phyloP scores from a whole-genome alignment of 441 rosid species.

The Pelargonium fulgidum region DNA sequence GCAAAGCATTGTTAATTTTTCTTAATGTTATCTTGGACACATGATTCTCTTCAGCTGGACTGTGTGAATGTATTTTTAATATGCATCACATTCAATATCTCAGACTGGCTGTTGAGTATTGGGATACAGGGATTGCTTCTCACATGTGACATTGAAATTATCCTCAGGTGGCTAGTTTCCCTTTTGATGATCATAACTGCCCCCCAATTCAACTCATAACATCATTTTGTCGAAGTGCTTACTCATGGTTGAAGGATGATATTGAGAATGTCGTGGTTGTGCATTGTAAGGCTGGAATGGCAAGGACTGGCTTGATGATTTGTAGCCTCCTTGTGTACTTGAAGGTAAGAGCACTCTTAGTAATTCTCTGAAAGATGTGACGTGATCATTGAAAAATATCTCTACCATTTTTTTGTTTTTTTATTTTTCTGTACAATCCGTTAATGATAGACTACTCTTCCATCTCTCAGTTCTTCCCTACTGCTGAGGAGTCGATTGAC shows the following conservation, averaged over 20 bases:
- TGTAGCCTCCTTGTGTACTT: constrained; percentile 85
- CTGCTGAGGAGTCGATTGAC: constrained; percentile 95
- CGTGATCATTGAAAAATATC: background rate
- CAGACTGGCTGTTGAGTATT: background rate
- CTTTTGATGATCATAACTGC: constrained; percentile 95
- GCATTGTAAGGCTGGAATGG: constrained; percentile 99
- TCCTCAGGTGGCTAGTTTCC: constrained; percentile 90
- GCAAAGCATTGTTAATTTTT: too few species aligned
- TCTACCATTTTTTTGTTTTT: background rate
- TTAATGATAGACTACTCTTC: constrained; percentile 11
- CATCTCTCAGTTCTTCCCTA: constrained; percentile 75
- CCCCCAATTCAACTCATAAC: constrained; percentile 83
- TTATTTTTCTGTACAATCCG: constrained; percentile 1
- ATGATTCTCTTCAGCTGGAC: too few species aligned
- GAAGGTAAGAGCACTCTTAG: constrained; percentile 42
- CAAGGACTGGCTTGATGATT: constrained; percentile 97
- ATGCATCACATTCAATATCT: background rate
- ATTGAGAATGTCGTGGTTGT: constrained; percentile 97
- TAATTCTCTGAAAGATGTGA: constrained; percentile 5
- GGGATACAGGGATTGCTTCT: background rate
- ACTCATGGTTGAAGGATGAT: constrained; percentile 93
- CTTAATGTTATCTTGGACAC: too few species aligned
- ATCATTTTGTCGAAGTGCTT: constrained; percentile 90
- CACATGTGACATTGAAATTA: constrained; percentile 8
- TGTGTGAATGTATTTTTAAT: too few species aligned